Base-by-base conservation (phyloP, 192 early-diverging fungal species). In the Thoreauomyces humboldtii region DNA sequence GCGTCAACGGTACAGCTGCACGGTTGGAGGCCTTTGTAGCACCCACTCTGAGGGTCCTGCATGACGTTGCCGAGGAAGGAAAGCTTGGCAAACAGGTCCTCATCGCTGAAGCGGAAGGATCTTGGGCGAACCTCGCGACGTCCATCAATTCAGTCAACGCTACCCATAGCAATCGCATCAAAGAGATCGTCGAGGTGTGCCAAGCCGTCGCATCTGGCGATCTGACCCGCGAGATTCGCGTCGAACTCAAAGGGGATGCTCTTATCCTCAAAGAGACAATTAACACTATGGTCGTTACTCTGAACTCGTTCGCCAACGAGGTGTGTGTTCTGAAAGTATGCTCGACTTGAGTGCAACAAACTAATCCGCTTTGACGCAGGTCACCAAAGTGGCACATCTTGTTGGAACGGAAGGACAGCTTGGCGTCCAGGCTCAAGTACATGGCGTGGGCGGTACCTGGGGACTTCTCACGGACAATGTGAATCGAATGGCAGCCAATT, bases 331-430 rank as follows among this genome's bases (percentile, higher is more conserved):
- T 15, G 24, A 22, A 54, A n/a, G 14, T 9, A 36, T 35, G 25
- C 27, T 52, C 28, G 2, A 52, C 15, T n/a, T n/a, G n/a, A n/a
- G n/a, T n/a, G n/a, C n/a, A n/a, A n/a, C n/a, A n/a, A n/a, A n/a
- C n/a, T n/a, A n/a, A n/a, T n/a, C n/a, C 32, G 15, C 17, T 52
- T 29, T 29, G 47, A 19, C 32, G 15, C 50, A 86, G 61, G 81
- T 86, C 1, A 79, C 82, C 0, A 81, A 86, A 15, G 85, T 88
- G 0, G 75, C 84, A 0, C 69, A 65, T 19, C 81, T 85, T 56
- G 87, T 89, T 45, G 87, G 87, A 15, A 89, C 85, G 4, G 85
- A 89, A 4, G 87, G 87, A 5, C 77, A 76, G 27, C 77, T 89
- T 6, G 87, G 87, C 24, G 87, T 84, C 2, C 78, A 86, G 52